phyloP scores from a whole-genome alignment of 306 rosid species.

The Malus orientalis region DNA sequence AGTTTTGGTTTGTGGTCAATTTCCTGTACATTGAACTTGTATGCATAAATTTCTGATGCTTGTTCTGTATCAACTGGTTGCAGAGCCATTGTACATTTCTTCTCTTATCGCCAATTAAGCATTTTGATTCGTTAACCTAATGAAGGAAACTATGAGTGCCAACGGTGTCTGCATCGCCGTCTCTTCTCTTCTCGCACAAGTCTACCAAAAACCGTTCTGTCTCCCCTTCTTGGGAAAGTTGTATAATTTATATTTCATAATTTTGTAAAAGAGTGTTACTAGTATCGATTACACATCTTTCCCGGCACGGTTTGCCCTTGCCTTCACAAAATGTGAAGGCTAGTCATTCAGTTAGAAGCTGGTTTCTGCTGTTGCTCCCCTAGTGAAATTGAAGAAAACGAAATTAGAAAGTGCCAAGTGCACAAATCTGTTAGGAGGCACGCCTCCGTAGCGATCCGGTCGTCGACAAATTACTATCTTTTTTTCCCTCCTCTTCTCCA shows the following conservation, averaged over 20 bases:
- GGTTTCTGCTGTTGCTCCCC: not conserved
- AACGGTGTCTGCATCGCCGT: slow-evolving; percentile 16
- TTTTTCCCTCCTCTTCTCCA: no score
- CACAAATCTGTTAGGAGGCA: not conserved
- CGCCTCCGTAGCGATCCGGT: not conserved
- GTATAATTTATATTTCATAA: slow-evolving; percentile 31
- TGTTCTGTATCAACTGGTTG: slow-evolving; percentile 28
- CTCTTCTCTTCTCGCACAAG: slow-evolving; percentile 26
- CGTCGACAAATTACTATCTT: not conserved
- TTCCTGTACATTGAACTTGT: not conserved
- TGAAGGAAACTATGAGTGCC: slow-evolving; percentile 30
- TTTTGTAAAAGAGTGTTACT: slow-evolving; percentile 34
- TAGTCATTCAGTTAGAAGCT: slow-evolving; percentile 1
- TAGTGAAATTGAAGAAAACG: not conserved
- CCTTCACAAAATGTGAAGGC: not conserved
- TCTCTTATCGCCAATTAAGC: slow-evolving; percentile 35
- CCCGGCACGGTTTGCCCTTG: slow-evolving; percentile 23
- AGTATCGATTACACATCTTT: slow-evolving; percentile 35
- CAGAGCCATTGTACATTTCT: slow-evolving; percentile 58
- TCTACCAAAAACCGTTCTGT: slow-evolving; percentile 8
- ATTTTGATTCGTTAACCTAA: slow-evolving; percentile 44
- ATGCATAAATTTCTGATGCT: slow-evolving; percentile 22
- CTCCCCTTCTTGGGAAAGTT: slow-evolving; percentile 20
- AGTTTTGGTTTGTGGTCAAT: not conserved
- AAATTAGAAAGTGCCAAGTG: not conserved